Base-by-base conservation (phyloP, 768 basidiomycete species). In the Suillus fuscotomentosus region DNA sequence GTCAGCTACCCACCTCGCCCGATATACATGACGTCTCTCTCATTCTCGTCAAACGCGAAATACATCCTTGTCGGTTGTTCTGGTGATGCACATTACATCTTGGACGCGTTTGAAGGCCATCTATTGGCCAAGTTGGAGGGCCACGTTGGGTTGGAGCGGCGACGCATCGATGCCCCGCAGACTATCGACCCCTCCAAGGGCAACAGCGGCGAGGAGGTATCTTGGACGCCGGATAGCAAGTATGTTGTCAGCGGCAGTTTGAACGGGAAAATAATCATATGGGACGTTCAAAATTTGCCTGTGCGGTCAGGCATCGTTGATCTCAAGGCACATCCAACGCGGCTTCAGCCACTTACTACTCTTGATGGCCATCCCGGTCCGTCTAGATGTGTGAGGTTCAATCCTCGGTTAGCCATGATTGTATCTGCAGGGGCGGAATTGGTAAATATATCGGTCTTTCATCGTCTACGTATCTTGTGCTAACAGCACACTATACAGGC, bases 191-290 rank as follows among this genome's bases (percentile, higher is more conserved):
- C 93, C 60, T 73, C 81, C 17, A 88, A 89, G 68, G 95, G 95
- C 2, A 87, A 85, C 63, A 96, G 94, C 65, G 94, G 96, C 14
- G 95, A 98, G 73, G 97, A 99, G 78, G 90, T 96, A 5, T 85
- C 85, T 13, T 99, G 94, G 94, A 95, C 93, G 3, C 92, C 94
- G 0, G 97, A 99, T 75, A 95, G 94, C 76, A 92, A 92, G 75
- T 99, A 85, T 70, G 83, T 99, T 50, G 75, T 97, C 6, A 84
- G 92, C 24, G 97, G 97, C 61, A 90, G 88, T 71, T 82, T 91
- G 38, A 89, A 96, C 72, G 97, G 97, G 53, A 87, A 85, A 69
- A 80, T 99, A n/a, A 75, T 84, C 55, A 78, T 97, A 22, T 99
- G 96, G 96, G 95, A 99, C 70, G 80, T 92, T 45, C 83, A 90